These are phyloP conservation scores for Entophlyctis luteolus DNA, from an alignment of 192 early-diverging fungal genomes.

Conservation along the genomic window DNA sequence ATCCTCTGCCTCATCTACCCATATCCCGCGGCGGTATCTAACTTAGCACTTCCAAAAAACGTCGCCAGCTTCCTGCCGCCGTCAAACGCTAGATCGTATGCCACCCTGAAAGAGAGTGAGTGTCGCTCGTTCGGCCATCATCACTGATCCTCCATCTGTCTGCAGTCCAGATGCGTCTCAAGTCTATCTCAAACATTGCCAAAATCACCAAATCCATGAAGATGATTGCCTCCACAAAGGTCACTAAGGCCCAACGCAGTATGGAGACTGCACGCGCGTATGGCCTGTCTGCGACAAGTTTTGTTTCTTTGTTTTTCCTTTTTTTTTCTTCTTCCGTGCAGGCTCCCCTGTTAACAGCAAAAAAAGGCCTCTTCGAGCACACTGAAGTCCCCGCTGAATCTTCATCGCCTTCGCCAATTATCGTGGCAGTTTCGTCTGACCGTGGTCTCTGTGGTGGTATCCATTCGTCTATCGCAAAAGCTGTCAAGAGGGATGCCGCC, in stretches of 20 bases:
- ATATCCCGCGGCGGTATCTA: too few species aligned
- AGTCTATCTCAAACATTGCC: conserved; percentile 95
- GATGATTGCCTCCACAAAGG: conserved; percentile 99
- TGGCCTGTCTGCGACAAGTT: conserved; percentile 61
- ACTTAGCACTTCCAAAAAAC: too few species aligned
- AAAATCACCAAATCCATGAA: conserved; percentile 99
- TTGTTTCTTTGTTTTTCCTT: conserved; percentile 18
- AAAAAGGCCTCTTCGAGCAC: conserved; percentile 66
- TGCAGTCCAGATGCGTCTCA: conserved; percentile 62
- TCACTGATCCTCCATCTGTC: neutral
- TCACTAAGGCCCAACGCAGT: conserved; percentile 78
- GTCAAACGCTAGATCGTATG: conserved; percentile 26
- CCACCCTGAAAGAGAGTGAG: conserved; percentile 30
- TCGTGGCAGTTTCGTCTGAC: conserved; percentile 87
- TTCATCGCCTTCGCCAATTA: conserved; percentile 64
- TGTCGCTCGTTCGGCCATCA: neutral
- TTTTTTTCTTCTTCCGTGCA: too few species aligned
- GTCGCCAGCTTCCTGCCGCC: too few species aligned
- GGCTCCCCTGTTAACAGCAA: too few species aligned
- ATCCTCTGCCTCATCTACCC: too few species aligned
- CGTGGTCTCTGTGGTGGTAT: conserved; percentile 99
- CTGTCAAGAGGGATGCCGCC: conserved; percentile 63
- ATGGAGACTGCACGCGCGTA: conserved; percentile 86
- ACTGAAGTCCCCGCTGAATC: conserved; percentile 63
- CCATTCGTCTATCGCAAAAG: conserved; percentile 88